phyloP scores from a whole-genome alignment of 345 rosid species.

The Brassica nigra region DNA sequence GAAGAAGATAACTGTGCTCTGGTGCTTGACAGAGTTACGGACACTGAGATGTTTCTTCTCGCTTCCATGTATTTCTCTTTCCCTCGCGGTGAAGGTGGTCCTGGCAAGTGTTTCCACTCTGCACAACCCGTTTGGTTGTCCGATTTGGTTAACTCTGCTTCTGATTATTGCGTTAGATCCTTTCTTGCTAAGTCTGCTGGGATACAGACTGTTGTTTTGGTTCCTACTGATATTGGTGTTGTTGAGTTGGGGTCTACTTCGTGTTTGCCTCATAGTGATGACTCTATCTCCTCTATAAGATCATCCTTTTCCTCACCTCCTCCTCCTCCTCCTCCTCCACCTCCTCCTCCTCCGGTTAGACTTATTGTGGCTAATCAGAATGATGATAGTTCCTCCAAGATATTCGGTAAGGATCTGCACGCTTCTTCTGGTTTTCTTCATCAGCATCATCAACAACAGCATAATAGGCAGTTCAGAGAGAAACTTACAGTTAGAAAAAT shows the following conservation, averaged over 20 bases:
- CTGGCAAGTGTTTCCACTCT: slow-evolving; percentile 67
- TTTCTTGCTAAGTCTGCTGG: slow-evolving; percentile 80
- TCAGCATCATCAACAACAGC: slow-evolving; percentile 32
- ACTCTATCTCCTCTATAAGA: slow-evolving; percentile 50
- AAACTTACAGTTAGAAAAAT: slow-evolving; percentile 82
- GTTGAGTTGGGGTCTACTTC: slow-evolving; percentile 92
- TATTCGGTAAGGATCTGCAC: slow-evolving; percentile 35
- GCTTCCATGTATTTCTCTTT: slow-evolving; percentile 92
- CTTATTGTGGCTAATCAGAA: slow-evolving; percentile 42
- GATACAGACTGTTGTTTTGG: slow-evolving; percentile 75
- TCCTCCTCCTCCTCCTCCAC: slow-evolving; percentile 20
- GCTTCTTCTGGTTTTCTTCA: slow-evolving; percentile 32
- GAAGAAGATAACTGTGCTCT: slow-evolving; percentile 89
- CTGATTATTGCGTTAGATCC: slow-evolving; percentile 82
- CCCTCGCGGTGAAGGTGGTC: slow-evolving; percentile 83
- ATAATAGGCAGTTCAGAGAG: slow-evolving; percentile 65
- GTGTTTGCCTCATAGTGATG: slow-evolving; percentile 54
- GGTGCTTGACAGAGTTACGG: slow-evolving; percentile 76
- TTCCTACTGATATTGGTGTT: slow-evolving; percentile 84
- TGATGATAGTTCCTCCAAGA: slow-evolving; percentile 41
- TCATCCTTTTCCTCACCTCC: slow-evolving; percentile 47
- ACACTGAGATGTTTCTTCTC: slow-evolving; percentile 78
- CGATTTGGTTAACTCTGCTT: slow-evolving; percentile 49
- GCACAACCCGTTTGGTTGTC: slow-evolving; percentile 69
- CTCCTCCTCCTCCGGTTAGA: slow-evolving; percentile 40